Conservation (phyloP, 2,329 filamentous ascomycete species). For the Pseudopyrenochaeta lycopersici region DNA sequence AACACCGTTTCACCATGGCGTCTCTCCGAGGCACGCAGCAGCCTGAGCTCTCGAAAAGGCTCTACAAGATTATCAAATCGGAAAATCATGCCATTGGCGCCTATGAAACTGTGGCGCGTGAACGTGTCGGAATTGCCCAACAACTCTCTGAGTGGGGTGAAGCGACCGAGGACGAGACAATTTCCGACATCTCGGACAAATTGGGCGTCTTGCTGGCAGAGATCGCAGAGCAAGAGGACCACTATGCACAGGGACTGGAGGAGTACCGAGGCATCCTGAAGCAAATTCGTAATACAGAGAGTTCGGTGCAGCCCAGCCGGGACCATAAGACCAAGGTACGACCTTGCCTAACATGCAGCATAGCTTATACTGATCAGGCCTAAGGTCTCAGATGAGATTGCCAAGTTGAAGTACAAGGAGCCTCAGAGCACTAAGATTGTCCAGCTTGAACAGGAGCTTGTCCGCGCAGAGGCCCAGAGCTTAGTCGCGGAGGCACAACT, state of each 20-base stretch:
- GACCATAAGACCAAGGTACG: constrained; percentile 79
- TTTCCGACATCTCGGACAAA: constrained; percentile 94
- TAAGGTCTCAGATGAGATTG: constrained; percentile 86
- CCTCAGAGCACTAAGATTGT: constrained; percentile 82
- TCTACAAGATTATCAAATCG: constrained; percentile 93
- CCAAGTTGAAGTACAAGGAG: constrained; percentile 90
- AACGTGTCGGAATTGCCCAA: constrained; percentile 83
- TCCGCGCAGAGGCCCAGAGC: constrained; percentile 94
- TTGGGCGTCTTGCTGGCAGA: constrained; percentile 90
- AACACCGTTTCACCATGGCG: constrained; percentile 82
- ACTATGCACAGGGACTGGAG: constrained; percentile 86
- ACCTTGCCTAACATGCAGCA: not conserved
- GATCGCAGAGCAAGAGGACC: constrained; percentile 92
- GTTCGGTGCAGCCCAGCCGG: constrained; percentile 90
- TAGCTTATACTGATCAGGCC: constrained; percentile 2
- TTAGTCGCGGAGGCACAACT: constrained; percentile 96
- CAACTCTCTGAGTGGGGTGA: constrained; percentile 98
- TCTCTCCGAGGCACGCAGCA: constrained; percentile 86
- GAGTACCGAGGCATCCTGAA: constrained; percentile 85
- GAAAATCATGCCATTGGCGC: constrained; percentile 88
- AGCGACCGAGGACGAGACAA: constrained; percentile 82
- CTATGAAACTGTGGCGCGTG: constrained; percentile 84
- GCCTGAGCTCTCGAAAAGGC: constrained; percentile 86
- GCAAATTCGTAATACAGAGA: constrained; percentile 93
- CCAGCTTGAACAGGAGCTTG: constrained; percentile 93